phyloP scores from a whole-genome alignment of 768 basidiomycete species.

The Gyrodon lividus region DNA sequence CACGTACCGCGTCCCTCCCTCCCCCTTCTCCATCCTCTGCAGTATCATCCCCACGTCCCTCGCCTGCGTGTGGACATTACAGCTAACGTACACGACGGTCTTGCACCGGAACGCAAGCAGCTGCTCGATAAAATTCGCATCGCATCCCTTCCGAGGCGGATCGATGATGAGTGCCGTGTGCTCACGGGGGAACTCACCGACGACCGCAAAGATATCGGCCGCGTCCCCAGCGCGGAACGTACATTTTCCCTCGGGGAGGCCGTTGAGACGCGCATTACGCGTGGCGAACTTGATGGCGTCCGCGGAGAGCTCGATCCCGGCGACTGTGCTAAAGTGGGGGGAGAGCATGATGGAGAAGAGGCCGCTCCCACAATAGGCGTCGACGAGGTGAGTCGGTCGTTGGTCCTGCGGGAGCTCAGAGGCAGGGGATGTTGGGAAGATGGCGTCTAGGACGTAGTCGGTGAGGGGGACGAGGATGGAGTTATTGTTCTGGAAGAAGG shows the following conservation, averaged over 20 bases:
- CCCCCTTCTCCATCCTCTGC: constrained; percentile 41
- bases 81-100: constrained; percentile 87
- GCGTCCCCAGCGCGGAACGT: constrained; percentile 81
- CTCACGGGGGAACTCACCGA: constrained; percentile 60
- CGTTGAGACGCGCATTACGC: constrained; percentile 64
- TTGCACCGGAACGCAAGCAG: constrained; percentile 64
- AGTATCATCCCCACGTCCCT: constrained; percentile 80
- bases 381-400: constrained; percentile 81
- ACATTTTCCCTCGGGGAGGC: constrained; percentile 53
- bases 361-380: constrained; percentile 91
- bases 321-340: constrained; percentile 67
- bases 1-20: constrained; percentile 54
- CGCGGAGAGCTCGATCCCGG: constrained; percentile 83
- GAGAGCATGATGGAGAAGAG: constrained; percentile 86
- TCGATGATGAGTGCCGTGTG: constrained; percentile 77
- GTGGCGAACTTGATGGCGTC: constrained; percentile 70
- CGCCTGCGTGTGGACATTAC: constrained; percentile 93
- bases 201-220: constrained; percentile 75
- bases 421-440: constrained; percentile 43
- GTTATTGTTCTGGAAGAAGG: constrained; percentile 99
- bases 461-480: constrained; percentile 83
- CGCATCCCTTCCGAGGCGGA: constrained; percentile 95
- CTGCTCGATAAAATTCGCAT: constrained; percentile 75
- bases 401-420: neutral
- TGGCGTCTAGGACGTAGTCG: constrained; percentile 75